Evolutionary conservation across 352 stramenopile genomes (phyloP), one percentile per base, ranked within the genome.

Genomic region (Globisporangium ultimum): DNA sequence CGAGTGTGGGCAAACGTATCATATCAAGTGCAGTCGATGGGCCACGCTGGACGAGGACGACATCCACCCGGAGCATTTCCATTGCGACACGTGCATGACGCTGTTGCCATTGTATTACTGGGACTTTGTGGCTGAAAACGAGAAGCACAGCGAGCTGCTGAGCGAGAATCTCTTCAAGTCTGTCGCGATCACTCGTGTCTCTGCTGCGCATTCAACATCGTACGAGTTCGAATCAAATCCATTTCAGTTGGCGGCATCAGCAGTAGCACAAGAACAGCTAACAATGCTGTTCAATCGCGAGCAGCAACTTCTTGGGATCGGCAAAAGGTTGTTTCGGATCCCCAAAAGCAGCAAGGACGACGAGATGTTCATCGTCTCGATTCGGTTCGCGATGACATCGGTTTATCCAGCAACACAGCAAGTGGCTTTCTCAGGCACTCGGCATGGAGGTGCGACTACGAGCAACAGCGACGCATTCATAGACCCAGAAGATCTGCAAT

Each of bases 1-100:
- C 20, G 67, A 68, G 17, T 92, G 82, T 50, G 72, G 66, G 0
- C 78, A 90, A 60, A 78, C 73, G 20, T 87, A 78, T 49, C 82
- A 92, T 52, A 48, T 86, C 10, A 42, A 51, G n/a, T 92, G 82
- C 67, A 90, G 78, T 70, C 80, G 80, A 1, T 92, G 82, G 82
- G 67, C 67, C 1, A 49, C 24, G 9, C 61, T 92, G 7, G 59
- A 67, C 0, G 58, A 69, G 34, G 65, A 72, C 49, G 53, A 64
- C n/a, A 42, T 66, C 18, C 51, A 66, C 13, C 55, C 53, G 0
- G 53, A 69, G 18, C 32, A 54, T 32, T 90, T 92, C 45, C 70
- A 75, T 53, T 92, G 80, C 53, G 75, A 80, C 10, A 48, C 6
- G 0, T 89, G 78, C 43, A 50, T 77, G 18, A 38, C 71, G 1